Conservation (phyloP, 106 monocot species). For the Dendrobium nobile region DNA sequence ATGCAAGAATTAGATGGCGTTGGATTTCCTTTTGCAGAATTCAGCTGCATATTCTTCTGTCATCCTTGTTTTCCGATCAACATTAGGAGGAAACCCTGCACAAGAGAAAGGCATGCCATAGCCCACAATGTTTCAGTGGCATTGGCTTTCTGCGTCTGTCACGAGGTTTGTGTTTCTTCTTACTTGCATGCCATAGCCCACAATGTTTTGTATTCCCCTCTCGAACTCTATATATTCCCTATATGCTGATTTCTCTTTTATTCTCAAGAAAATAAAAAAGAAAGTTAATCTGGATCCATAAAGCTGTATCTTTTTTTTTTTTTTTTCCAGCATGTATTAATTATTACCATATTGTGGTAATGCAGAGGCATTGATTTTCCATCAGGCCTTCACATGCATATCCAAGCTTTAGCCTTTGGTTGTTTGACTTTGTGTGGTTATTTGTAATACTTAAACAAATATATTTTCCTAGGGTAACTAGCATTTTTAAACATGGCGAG, state of each 20-base stretch:
- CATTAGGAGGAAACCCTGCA: too few relatives aligned
- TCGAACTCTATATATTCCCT: neutral
- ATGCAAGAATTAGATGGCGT: too few relatives aligned
- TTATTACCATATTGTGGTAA: neutral
- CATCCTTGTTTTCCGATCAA: too few relatives aligned
- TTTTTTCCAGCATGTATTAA: too few relatives aligned
- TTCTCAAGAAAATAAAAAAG: neutral
- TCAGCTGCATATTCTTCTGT: too few relatives aligned
- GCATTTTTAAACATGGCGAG: neutral
- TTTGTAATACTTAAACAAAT: neutral
- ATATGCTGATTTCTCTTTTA: slow-evolving; percentile 3
- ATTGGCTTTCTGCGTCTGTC: neutral
- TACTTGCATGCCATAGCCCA: neutral
- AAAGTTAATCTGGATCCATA: neutral
- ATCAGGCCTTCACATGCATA: neutral
- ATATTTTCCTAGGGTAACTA: neutral
- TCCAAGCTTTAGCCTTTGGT: neutral
- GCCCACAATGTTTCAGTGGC: too few relatives aligned
- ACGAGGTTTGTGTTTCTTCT: neutral
- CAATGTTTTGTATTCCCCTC: neutral
- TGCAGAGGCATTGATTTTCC: neutral
- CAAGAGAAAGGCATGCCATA: too few relatives aligned
- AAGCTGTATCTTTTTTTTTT: neutral
- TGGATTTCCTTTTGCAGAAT: too few relatives aligned
- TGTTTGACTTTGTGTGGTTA: neutral